Evolutionary conservation across 768 basidiomycete species (phyloP).

Genomic region (Pleurotus salmoneostramineus): DNA sequence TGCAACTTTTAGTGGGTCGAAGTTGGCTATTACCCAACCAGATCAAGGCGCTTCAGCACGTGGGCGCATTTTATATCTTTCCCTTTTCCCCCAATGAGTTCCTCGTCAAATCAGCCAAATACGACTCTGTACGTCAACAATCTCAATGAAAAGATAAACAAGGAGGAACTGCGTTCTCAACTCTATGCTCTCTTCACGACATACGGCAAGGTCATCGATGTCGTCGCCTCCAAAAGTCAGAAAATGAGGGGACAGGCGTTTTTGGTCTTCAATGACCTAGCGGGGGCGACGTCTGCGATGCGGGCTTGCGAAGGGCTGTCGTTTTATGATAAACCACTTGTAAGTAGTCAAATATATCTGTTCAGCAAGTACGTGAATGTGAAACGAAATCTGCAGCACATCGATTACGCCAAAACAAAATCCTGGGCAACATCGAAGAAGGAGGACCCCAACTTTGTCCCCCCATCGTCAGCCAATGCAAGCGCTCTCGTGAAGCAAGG

Average conservation of each 20-base stretch:
- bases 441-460: slow-evolving; percentile 80
- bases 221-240: slow-evolving; percentile 81
- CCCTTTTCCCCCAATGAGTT: slow-evolving; percentile 29
- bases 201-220: slow-evolving; percentile 91
- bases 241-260: slow-evolving; percentile 95
- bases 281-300: slow-evolving; percentile 88
- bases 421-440: slow-evolving; percentile 78
- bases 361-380: no score
- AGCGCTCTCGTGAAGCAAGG: slow-evolving; percentile 37
- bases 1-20: neutral
- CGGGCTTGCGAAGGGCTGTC: slow-evolving; percentile 89
- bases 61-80: slow-evolving; percentile 20
- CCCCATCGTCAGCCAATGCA: slow-evolving; percentile 63
- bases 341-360: slow-evolving; percentile 35
- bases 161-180: slow-evolving; percentile 80
- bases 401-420: slow-evolving; percentile 86
- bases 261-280: slow-evolving; percentile 90
- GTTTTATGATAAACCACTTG: slow-evolving; percentile 91
- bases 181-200: slow-evolving; percentile 89
- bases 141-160: slow-evolving; percentile 90
- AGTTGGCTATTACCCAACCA: neutral
- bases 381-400: slow-evolving; percentile 49
- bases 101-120: slow-evolving; percentile 69
- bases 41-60: neutral
- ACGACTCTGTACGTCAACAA: slow-evolving; percentile 90